Evolutionary conservation across 768 basidiomycete species (phyloP), one percentile per base, ranked within the genome.

Genomic region (Tricholoma matsutake): DNA sequence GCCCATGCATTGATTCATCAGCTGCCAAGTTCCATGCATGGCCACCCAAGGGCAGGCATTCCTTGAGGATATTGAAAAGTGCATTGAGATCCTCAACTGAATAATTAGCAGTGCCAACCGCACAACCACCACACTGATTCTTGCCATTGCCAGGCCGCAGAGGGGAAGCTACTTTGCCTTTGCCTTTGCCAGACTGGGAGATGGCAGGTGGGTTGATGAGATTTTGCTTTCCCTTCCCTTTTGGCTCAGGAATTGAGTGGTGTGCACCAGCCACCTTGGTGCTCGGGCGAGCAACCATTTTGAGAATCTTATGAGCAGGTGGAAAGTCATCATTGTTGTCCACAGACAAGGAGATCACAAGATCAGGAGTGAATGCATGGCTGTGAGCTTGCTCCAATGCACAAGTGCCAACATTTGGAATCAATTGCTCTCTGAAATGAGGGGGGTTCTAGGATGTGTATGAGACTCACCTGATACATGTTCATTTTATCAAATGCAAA

Each of bases 141-240:
- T 51, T 51, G 47, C 47, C 20, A 22, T 45, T 51, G 47, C 25
- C 22, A 51, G 47, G 47, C 22, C 9, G 45, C 25, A 28, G 22
- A 51, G 47, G 47, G 13, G 47, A 51, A 51, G 47, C 22, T 51
- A 22, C 47, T 51, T 51, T 51, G 28, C 4, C 13, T 29, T 51
- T 51, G 22, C 47, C 47, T 47, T 22, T 47, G 45, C 45, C 20
- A 25, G 20, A 47, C 18, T 47, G 45, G 45, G 45, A 47, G 18
- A 51, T 8, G 7, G 14, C 47, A 51, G 47, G 47, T 29, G 25
- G 25, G 22, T 51, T 22, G 5, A 29, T 28, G 8, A 29, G 11
- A 29, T 14, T 51, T 51, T 51, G 47, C 47, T 51, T 51, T 51
- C 47, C 22, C 54, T 54, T 54, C 20, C 54, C 54, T 25, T 54